Base-by-base conservation (phyloP, 2,329 filamentous ascomycete species). In the Penicillium sp. region DNA sequence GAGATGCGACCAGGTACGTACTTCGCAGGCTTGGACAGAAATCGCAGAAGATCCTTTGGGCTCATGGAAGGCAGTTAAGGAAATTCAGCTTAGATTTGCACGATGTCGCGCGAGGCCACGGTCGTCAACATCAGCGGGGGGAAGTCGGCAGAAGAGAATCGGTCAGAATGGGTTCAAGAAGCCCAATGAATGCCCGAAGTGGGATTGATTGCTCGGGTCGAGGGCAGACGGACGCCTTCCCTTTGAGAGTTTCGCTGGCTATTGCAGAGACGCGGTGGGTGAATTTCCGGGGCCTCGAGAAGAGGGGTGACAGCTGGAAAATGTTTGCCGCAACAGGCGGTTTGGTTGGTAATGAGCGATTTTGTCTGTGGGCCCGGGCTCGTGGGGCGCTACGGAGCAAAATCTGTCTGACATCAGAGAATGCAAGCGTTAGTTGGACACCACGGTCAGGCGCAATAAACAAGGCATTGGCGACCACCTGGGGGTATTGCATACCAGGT, bases 11-110 rank as follows among this genome's bases (percentile, higher is more conserved):
- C n/a, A 36, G 34, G 50, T 36, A 74, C 86, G 66, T 73, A 94
- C 89, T 94, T 94, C 70, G 87, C 87, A 66, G 88, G 88, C 78
- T 93, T 93, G 67, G 87, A 94, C 60, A 95, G 81, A 76, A 94
- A 93, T 74, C 88, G 86, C 66, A 94, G 81, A 64, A 94, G 82
- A 72, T 94, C 87, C 74, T 84, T 86, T 70, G 79, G 84, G 85
- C 81, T 90, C 89, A 95, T 95, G 83, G 81, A 87, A 80, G 70
- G 73, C 60, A 43, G 45, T 44, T 48, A 45, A 50, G 47, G 48
- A 57, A 52, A 52, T 56, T 57, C 54, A 51, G 51, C 53, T 62
- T 53, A 67, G 34, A 60, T 45, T 45, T 61, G 56, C 56, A 51
- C 51, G 57, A 58, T 48, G 55, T 56, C 60, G 60, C 56, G 45